A percentile compares a stretch with the other conserved stretches of the same genome.
These are phyloP conservation scores for Sonneratia caseolaris DNA, from an alignment of 345 rosid genomes.

Conservation along the genomic window DNA sequence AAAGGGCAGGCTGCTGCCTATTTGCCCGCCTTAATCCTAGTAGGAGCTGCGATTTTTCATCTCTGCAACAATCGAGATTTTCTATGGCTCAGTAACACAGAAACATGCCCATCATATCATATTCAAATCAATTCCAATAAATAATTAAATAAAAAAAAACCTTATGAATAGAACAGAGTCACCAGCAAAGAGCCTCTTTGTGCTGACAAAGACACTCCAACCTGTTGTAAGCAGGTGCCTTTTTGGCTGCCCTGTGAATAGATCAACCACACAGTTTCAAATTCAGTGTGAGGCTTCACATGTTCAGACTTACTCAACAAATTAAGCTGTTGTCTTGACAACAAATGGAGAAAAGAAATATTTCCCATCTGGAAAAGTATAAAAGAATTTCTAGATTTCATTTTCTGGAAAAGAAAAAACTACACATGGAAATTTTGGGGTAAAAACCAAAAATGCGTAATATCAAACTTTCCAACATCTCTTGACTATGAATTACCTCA, in stretches of 20 bases:
- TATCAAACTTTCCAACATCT: too few relatives aligned
- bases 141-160: constrained; percentile 19
- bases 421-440: too few relatives aligned
- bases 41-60: constrained; percentile 82
- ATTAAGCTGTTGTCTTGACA: too few relatives aligned
- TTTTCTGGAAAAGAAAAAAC: too few relatives aligned
- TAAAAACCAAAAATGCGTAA: too few relatives aligned
- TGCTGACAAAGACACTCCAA: constrained; percentile 50
- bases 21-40: constrained; percentile 85
- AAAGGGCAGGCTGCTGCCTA: constrained; percentile 83
- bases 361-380: too few relatives aligned
- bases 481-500: too few relatives aligned
- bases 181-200: constrained; percentile 46
- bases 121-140: neutral
- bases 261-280: neutral
- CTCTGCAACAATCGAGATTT: constrained; percentile 35
- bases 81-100: neutral
- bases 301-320: neutral
- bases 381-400: neutral
- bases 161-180: constrained; percentile 54
- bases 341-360: too few relatives aligned
- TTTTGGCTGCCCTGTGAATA: constrained; percentile 41
- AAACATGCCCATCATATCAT: neutral
- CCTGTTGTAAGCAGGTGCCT: constrained; percentile 49
- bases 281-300: neutral